Percentiles rank a stretch among this genome's conserved stretches.
Evolutionary conservation across 2,329 filamentous ascomycete species (phyloP).

Genomic region (Colletotrichum sojae): DNA sequence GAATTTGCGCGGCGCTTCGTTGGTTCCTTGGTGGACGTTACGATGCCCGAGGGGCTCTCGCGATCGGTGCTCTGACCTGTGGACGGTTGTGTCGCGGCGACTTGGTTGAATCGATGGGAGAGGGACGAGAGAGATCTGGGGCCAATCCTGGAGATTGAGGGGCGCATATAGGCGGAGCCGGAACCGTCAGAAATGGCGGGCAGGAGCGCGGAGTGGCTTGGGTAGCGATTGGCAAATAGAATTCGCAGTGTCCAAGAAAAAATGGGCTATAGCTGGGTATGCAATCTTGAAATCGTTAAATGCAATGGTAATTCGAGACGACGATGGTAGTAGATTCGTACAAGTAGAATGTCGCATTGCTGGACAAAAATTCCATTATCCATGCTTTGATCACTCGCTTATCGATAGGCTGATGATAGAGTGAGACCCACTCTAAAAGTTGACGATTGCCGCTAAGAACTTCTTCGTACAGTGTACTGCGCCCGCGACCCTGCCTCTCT

Average conservation of each 20-base stretch:
- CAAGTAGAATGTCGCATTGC: no score
- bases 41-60: not conserved
- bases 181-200: no score
- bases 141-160: slow-evolving; percentile 24
- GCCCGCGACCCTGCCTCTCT: not conserved
- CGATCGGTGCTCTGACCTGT: not conserved
- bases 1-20: no score
- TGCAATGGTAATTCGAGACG: no score
- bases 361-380: not conserved
- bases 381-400: not conserved
- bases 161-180: slow-evolving; percentile 28
- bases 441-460: slow-evolving; percentile 7
- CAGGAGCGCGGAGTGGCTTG: not conserved
- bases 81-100: not conserved
- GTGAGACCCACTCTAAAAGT: slow-evolving; percentile 42
- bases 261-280: no score
- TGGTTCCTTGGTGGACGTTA: not conserved
- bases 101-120: not conserved
- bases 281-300: no score
- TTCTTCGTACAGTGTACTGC: slow-evolving; percentile 15
- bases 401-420: not conserved
- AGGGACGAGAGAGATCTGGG: slow-evolving; percentile 20
- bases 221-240: no score
- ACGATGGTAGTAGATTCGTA: no score
- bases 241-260: no score